A percentile compares a stretch with the other conserved stretches of the same genome.
Evolutionary conservation across 805 yeast species (phyloP).

Genomic region (Zygoascus biomembranicola): DNA sequence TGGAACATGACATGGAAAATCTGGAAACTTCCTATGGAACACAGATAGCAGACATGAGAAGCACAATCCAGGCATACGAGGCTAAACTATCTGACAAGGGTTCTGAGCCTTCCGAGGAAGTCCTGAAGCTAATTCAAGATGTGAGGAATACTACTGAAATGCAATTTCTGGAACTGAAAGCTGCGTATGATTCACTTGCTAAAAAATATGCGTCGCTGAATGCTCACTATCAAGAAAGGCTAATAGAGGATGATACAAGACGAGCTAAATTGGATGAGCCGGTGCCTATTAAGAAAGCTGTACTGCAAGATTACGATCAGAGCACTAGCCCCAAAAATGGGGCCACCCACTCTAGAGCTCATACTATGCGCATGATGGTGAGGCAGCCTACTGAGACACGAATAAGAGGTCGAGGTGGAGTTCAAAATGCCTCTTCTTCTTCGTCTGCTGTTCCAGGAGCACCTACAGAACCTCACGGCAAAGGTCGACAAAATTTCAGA

Average conservation of each 20-base stretch:
- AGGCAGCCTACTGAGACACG: conserved; percentile 4
- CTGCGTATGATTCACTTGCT: conserved; percentile 23
- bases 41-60: conserved; percentile 11
- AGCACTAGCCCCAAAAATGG: background rate
- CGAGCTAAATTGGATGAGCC: conserved; percentile 9
- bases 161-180: conserved; percentile 17
- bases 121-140: conserved; percentile 13
- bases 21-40: conserved; percentile 7
- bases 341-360: background rate
- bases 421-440: conserved; percentile 7
- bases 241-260: conserved; percentile 23
- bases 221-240: conserved; percentile 17
- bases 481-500: conserved; percentile 7
- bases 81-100: background rate
- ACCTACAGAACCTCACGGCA: background rate
- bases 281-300: conserved; percentile 6
- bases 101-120: conserved; percentile 5
- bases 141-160: conserved; percentile 13
- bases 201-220: conserved; percentile 21
- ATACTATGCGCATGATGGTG: conserved; percentile 1
- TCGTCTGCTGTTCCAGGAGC: background rate
- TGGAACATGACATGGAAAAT: conserved; percentile 11
- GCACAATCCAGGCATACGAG: conserved; percentile 13
- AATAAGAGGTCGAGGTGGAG: conserved; percentile 17
- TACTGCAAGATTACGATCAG: conserved; percentile 9